phyloP scores from a whole-genome alignment of 306 rosid species.

The Medicago ruthenica region DNA sequence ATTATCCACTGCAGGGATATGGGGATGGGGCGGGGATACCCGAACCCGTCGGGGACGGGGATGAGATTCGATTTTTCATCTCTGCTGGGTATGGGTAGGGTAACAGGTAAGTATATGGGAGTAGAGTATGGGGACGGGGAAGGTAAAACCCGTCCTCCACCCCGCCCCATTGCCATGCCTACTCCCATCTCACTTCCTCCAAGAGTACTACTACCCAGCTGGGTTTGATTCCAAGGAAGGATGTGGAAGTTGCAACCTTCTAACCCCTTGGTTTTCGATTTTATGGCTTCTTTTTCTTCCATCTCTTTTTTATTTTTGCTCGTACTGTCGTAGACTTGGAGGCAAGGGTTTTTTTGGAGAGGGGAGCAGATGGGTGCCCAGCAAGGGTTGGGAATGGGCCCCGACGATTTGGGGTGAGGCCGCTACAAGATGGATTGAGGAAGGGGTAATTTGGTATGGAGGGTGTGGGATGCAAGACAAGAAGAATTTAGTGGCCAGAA shows the following conservation, averaged over 20 bases:
- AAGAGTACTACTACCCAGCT: not conserved
- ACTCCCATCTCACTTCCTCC: slow-evolving; percentile 9
- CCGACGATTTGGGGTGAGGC: not conserved
- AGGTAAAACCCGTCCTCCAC: too few relatives aligned
- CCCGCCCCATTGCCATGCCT: too few relatives aligned
- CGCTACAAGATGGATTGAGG: not conserved
- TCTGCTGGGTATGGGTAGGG: too few relatives aligned
- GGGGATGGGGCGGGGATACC: too few relatives aligned
- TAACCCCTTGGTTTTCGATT: not conserved
- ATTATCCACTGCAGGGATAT: too few relatives aligned
- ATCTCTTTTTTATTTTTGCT: not conserved
- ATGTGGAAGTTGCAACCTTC: not conserved
- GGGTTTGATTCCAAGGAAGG: not conserved
- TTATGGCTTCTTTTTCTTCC: not conserved
- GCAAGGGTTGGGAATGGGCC: not conserved
- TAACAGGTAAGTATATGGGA: too few relatives aligned
- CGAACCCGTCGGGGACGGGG: too few relatives aligned
- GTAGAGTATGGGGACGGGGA: too few relatives aligned
- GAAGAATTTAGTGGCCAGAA: not conserved
- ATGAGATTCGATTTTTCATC: too few relatives aligned
- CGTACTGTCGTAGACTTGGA: not conserved
- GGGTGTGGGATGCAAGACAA: not conserved
- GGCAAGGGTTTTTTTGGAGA: not conserved
- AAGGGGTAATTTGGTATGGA: not conserved
- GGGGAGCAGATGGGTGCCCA: not conserved